These are phyloP conservation scores for Spinellus fusiger DNA, from an alignment of 192 early-diverging fungal genomes.

Conservation along the genomic window DNA sequence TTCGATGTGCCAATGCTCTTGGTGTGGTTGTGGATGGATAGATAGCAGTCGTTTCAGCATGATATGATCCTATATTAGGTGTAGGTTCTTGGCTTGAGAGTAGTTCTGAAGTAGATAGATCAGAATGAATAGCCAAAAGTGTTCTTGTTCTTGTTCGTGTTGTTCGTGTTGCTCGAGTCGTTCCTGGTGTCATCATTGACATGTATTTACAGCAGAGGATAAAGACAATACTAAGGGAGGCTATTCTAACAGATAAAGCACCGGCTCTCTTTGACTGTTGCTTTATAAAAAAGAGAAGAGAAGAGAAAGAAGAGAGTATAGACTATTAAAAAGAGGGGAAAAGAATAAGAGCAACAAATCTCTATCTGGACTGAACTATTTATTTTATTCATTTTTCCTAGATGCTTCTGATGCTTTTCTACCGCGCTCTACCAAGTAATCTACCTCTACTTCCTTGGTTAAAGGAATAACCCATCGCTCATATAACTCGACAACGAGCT, in stretches of 20 bases:
- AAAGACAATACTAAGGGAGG: not conserved
- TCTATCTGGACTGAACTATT: not conserved
- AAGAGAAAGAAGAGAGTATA: slow-evolving; percentile 2
- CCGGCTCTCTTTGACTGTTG: not conserved
- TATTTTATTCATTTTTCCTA: slow-evolving; percentile 2
- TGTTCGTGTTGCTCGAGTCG: too few species aligned
- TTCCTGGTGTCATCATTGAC: too few species aligned
- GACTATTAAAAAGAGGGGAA: not conserved
- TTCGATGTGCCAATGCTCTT: not conserved
- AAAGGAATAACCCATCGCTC: slow-evolving; percentile 93
- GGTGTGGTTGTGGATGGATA: not conserved
- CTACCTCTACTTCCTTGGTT: slow-evolving; percentile 94
- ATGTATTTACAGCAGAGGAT: too few species aligned
- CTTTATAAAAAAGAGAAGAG: slow-evolving; percentile 3
- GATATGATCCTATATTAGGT: not conserved
- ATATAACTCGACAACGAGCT: slow-evolving; percentile 87
- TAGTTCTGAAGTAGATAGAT: not conserved
- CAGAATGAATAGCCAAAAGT: not conserved
- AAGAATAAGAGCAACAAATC: slow-evolving; percentile 7
- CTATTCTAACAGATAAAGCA: too few species aligned
- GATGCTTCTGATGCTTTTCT: slow-evolving; percentile 7
- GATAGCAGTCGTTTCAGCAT: not conserved
- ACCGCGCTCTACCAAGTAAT: slow-evolving; percentile 74
- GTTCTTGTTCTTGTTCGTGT: too few species aligned
- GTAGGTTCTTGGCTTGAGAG: not conserved